These are phyloP conservation scores for Arctium minus DNA, from an alignment of 129 eudicot species.

Conservation along the genomic window DNA sequence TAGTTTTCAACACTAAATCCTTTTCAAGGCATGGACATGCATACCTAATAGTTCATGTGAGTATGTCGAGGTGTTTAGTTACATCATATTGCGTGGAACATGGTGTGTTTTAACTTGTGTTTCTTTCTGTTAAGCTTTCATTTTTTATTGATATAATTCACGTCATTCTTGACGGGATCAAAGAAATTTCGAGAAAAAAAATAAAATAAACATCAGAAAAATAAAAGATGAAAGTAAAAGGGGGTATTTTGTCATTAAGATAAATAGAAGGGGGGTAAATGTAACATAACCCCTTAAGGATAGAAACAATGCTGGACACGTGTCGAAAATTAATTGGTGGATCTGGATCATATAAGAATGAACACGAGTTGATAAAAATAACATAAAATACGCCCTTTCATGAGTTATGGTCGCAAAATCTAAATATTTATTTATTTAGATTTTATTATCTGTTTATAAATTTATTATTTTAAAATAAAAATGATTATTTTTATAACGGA, in stretches of 20 bases:
- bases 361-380: not conserved
- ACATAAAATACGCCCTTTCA: not conserved
- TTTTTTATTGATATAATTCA: not conserved
- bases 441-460: not conserved
- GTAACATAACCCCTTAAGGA: not conserved
- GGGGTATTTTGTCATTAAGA: constrained; percentile 2
- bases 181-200: not conserved
- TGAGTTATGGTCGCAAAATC: too few species aligned
- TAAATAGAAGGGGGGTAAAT: not conserved
- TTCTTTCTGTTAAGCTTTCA: not conserved
- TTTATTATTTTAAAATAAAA: not conserved
- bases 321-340: constrained; percentile 10
- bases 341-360: constrained; percentile 18
- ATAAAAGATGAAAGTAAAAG: not conserved
- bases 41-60: too few species aligned
- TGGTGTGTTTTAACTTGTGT: not conserved
- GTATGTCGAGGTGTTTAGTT: too few species aligned
- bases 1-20: not conserved
- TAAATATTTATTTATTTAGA: not conserved
- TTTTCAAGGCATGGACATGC: not conserved
- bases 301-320: constrained; percentile 11
- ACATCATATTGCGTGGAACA: too few species aligned
- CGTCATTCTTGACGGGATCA: not conserved
- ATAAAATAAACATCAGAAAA: not conserved
- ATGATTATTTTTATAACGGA: not conserved